These are phyloP conservation scores for Pythium biforme DNA, from an alignment of 352 stramenopile species.

Conservation along the genomic window DNA sequence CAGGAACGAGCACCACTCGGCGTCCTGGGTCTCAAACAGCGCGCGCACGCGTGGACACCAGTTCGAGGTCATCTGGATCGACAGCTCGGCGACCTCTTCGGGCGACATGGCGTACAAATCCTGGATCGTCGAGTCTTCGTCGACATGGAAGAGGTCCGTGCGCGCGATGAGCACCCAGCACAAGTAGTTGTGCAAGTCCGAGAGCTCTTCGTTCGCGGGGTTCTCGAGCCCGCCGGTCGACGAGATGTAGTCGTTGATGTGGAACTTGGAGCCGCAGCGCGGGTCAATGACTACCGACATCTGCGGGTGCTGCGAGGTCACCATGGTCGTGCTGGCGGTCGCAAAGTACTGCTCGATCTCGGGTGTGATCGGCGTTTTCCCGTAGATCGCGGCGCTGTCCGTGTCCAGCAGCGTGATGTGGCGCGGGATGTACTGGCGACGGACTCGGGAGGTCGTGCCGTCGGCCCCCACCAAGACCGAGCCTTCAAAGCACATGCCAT, in stretches of 20 bases:
- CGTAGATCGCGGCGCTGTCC: conserved; percentile 65
- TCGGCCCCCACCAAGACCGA: conserved; percentile 56
- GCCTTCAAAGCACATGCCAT: conserved; percentile 41
- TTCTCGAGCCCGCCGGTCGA: conserved; percentile 15
- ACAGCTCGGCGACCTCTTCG: conserved; percentile 44
- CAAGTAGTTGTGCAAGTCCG: conserved; percentile 51
- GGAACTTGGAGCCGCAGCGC: conserved; percentile 32
- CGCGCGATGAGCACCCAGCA: conserved; percentile 62
- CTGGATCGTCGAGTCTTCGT: conserved; percentile 29
- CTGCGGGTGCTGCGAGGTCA: conserved; percentile 39
- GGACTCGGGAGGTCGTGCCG: conserved; percentile 57
- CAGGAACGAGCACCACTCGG: conserved; percentile 58
- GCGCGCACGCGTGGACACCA: conserved; percentile 50
- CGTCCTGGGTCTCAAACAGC: conserved; percentile 42
- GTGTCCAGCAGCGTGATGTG: conserved; percentile 53
- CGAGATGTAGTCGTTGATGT: conserved; percentile 37
- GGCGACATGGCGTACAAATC: conserved; percentile 51
- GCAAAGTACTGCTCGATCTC: conserved; percentile 50
- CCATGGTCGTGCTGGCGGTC: conserved; percentile 45
- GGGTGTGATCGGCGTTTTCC: conserved; percentile 56
- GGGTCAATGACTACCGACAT: conserved; percentile 67
- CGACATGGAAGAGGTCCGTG: conserved; percentile 40
- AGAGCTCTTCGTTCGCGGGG: conserved; percentile 21
- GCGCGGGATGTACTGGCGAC: conserved; percentile 51
- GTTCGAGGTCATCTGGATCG: conserved; percentile 45